Evolutionary conservation across 805 yeast genomes (phyloP), one percentile per base, ranked within the genome.

Genomic region (Candida berthetii): DNA sequence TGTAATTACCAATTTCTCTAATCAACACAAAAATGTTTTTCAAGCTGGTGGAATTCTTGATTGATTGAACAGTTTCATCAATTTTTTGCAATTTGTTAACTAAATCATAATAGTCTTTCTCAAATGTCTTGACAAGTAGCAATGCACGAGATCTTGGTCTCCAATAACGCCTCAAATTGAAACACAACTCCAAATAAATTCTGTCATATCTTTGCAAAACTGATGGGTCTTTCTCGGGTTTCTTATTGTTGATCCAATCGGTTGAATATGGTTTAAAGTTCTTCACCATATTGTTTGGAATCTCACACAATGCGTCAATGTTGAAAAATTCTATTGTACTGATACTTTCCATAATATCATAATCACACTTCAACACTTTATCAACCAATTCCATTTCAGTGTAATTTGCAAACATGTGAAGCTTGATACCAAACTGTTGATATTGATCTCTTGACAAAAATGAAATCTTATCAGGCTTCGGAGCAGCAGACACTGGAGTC

Each of bases 381-480:
- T 51, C 40, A 7, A 91, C 82, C 24, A 91, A 70, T 35, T 77
- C 84, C 5, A 74, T 78, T 31, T 82, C 95, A 1, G 81, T 50
- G 18, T 77, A 48, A 34, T 67, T 66, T 5, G 87, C 71, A 62
- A 79, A 87, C 66, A 80, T 72, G 57, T 93, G 98, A 40, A 93
- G 69, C 57, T 91, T 90, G 55, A 93, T 93, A 32, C 96, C 96
- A 66, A 93, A 89, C 53, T 88, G 97, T 57, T 93, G 99, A 1
- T 96, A 86, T 36, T 89, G 65, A 53, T 91, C 97, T 45, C 95
- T 71, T 1, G 95, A 76, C 39, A 93, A 69, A 47, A 82, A 82
- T 0, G 90, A 69, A 1, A 85, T 61, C 53, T 85, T 84, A 34
- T 71, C 69, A 33, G 65, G 67, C 38, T 71, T 75, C 15, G 64